Evolutionary conservation across 75 land plant genomes (phyloP).

Genomic region (Picea sitchensis): DNA sequence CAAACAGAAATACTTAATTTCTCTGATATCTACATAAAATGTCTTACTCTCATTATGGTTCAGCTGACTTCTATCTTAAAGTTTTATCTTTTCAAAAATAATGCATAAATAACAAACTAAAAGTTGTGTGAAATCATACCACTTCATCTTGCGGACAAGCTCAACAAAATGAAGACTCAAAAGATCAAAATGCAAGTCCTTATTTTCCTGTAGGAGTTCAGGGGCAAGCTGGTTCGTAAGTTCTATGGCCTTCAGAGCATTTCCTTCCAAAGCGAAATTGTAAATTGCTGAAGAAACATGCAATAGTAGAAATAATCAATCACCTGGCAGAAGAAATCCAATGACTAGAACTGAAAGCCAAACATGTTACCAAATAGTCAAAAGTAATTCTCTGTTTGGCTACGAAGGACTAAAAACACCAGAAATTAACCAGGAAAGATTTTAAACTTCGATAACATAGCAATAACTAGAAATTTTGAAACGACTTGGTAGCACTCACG

Average conservation of each 20-base stretch:
- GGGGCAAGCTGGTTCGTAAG: conserved; percentile 78
- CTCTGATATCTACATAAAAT: neutral
- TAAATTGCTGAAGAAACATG: conserved; percentile 63
- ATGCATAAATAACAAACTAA: neutral
- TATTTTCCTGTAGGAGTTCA: conserved; percentile 65
- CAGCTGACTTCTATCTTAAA: too few species aligned
- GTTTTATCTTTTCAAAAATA: too few species aligned
- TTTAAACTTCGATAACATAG: neutral
- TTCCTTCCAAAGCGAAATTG: conserved; percentile 72
- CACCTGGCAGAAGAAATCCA: neutral
- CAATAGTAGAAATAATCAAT: neutral
- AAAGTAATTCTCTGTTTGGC: neutral
- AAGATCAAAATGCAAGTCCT: conserved; percentile 93
- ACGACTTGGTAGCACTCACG: conserved; percentile 30
- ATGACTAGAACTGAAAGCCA: conserved; percentile 5
- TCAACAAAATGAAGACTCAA: conserved; percentile 90
- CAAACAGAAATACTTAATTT: conserved; percentile 6
- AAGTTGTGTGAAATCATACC: conserved; percentile 36
- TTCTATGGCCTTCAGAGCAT: conserved; percentile 88
- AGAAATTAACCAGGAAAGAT: neutral
- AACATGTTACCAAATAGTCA: neutral
- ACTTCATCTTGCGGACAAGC: conserved; percentile 72
- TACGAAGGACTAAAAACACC: neutral
- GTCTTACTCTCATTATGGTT: neutral
- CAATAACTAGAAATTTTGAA: neutral